Evolutionary conservation across 1,284 basidiomycete species (phyloP).

Genomic region (Cryptococcus maquisensis): DNA sequence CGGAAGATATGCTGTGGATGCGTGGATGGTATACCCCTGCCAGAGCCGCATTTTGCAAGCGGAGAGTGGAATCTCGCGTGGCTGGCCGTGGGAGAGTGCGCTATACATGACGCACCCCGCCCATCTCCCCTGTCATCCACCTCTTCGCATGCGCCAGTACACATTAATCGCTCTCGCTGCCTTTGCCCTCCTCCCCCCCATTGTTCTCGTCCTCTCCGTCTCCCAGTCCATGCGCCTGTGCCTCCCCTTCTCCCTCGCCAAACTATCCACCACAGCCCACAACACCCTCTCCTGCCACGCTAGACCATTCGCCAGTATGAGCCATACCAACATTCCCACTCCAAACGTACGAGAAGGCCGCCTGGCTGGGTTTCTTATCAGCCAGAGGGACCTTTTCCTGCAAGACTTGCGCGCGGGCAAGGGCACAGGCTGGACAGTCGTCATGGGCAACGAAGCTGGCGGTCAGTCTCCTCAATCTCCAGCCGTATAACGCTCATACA

Average conservation of each 20-base stretch:
- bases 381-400: slow-evolving; percentile 54
- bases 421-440: slow-evolving; percentile 66
- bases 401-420: slow-evolving; percentile 50
- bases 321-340: not conserved
- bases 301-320: not conserved
- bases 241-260: slow-evolving; percentile 30
- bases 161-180: slow-evolving; percentile 1
- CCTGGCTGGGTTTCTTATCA: slow-evolving; percentile 47
- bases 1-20: no score
- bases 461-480: slow-evolving; percentile 54
- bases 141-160: slow-evolving; percentile 3
- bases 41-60: no score
- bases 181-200: slow-evolving; percentile 4
- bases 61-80: no score
- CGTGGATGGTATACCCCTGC: no score
- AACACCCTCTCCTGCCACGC: slow-evolving; percentile 18
- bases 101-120: not conserved
- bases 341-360: slow-evolving; percentile 7
- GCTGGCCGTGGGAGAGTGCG: slow-evolving; percentile 5
- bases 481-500: not conserved
- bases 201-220: slow-evolving; percentile 8
- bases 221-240: slow-evolving; percentile 34
- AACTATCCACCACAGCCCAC: slow-evolving; percentile 28
- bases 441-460: slow-evolving; percentile 88
- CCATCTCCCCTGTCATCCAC: not conserved